Conservation (phyloP, 2,329 filamentous ascomycete species). For the Cercospora citrullina region DNA sequence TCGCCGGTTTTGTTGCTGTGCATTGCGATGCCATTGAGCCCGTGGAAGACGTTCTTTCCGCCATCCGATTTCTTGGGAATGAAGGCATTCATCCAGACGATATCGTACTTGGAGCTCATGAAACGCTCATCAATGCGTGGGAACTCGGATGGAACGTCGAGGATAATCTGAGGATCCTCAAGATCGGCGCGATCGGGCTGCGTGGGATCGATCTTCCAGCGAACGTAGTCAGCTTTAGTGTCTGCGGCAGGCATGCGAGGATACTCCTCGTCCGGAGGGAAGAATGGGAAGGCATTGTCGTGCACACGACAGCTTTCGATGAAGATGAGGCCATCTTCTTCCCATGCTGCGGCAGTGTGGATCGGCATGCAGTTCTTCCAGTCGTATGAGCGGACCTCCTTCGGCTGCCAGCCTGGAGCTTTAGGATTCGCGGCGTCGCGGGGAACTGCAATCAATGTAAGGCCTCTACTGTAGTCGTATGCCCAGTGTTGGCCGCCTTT, state of each 20-base stretch:
- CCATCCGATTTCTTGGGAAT: constrained; percentile 39
- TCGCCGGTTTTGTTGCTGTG: constrained; percentile 30
- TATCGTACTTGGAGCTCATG: constrained; percentile 43
- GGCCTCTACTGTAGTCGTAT: constrained; percentile 35
- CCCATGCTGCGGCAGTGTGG: constrained; percentile 48
- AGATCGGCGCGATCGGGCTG: constrained; percentile 33
- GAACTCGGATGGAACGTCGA: constrained; percentile 47
- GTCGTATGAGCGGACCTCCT: constrained; percentile 21
- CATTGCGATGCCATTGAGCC: constrained; percentile 25
- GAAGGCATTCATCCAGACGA: constrained; percentile 46
- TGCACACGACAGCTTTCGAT: constrained; percentile 44
- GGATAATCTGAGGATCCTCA: constrained; percentile 35
- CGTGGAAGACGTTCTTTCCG: constrained; percentile 37
- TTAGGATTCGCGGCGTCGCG: constrained; percentile 23
- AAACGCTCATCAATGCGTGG: constrained; percentile 50
- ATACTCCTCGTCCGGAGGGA: constrained; percentile 41
- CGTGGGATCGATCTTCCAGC: constrained; percentile 45
- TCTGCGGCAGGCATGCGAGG: constrained; percentile 34
- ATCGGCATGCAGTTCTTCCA: constrained; percentile 41
- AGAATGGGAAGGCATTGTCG: constrained; percentile 48
- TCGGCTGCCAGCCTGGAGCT: constrained; percentile 17
- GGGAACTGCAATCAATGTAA: constrained; percentile 31
- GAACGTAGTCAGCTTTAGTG: constrained; percentile 46
- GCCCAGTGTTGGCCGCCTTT: constrained; percentile 45
- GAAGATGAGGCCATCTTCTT: constrained; percentile 43